Percentiles rank a stretch among this genome's conserved stretches.
phyloP scores from a whole-genome alignment of 177 flowering plant genomes.

The Vitis hybrid region DNA sequence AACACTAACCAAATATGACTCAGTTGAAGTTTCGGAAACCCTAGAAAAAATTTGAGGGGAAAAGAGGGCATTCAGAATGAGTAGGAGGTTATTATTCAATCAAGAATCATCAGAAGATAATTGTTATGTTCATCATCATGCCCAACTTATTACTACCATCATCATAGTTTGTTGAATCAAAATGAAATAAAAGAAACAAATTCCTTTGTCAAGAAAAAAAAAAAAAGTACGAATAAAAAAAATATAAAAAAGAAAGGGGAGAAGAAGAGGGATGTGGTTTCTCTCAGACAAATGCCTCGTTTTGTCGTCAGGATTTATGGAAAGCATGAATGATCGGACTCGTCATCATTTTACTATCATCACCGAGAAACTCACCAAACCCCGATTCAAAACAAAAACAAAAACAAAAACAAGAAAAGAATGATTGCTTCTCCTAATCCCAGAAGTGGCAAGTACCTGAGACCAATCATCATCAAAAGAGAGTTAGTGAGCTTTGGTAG shows the following conservation, averaged over 20 bases:
- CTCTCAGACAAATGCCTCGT: constrained; percentile 58
- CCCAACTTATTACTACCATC: neutral
- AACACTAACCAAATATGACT: neutral
- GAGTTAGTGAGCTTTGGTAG: too few species aligned
- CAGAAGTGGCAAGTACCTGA: neutral
- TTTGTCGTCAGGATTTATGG: constrained; percentile 38
- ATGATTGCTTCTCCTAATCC: neutral
- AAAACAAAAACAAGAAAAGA: neutral
- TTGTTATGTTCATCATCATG: constrained; percentile 22
- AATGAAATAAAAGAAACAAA: neutral
- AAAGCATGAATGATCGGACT: constrained; percentile 40
- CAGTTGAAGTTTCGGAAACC: neutral
- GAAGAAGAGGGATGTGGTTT: neutral
- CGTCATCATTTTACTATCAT: constrained; percentile 44
- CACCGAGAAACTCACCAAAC: constrained; percentile 33
- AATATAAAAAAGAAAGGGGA: neutral
- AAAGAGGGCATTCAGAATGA: constrained; percentile 37
- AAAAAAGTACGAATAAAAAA: neutral
- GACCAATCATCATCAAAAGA: too few species aligned
- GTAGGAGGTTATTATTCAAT: constrained; percentile 32
- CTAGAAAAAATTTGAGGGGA: neutral
- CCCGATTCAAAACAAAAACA: neutral
- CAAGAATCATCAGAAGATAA: constrained; percentile 1
- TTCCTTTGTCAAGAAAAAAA: too few species aligned
- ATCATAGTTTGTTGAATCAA: neutral